phyloP scores from a whole-genome alignment of 106 monocot species.

The Alisma plantagoaquatica region DNA sequence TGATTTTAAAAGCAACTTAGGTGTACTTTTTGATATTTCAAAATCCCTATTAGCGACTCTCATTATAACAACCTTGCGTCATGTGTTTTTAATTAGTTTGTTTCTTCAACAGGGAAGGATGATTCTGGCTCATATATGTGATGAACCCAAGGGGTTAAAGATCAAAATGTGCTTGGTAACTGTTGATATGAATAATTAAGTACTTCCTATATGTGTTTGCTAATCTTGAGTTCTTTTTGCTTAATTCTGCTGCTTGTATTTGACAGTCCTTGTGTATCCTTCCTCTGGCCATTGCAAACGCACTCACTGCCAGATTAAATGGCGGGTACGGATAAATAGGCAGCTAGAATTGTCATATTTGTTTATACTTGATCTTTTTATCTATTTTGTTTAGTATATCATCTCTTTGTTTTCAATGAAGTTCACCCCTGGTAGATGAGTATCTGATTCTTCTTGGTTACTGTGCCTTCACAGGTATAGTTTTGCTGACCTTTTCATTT shows the following conservation, averaged over 20 bases:
- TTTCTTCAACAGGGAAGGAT: slow-evolving; percentile 66
- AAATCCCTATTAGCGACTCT: too few species aligned
- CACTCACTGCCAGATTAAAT: slow-evolving; percentile 63
- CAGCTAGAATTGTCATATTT: background rate
- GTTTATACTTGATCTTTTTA: background rate
- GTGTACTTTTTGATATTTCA: too few species aligned
- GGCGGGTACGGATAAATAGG: slow-evolving; percentile 43
- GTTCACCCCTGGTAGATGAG: slow-evolving; percentile 73
- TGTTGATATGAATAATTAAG: background rate
- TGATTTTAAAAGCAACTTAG: too few species aligned
- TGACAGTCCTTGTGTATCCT: slow-evolving; percentile 75
- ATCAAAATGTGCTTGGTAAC: slow-evolving; percentile 98
- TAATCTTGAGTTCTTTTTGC: background rate
- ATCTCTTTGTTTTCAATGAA: slow-evolving; percentile 18
- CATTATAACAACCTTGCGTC: too few species aligned
- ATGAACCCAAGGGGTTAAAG: slow-evolving; percentile 96
- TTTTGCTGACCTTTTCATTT: background rate
- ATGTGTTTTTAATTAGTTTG: too few species aligned
- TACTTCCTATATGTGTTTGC: background rate
- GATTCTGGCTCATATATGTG: slow-evolving; percentile 97
- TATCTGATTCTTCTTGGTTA: slow-evolving; percentile 52
- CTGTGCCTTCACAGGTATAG: slow-evolving; percentile 66
- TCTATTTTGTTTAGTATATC: too few species aligned
- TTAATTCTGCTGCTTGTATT: background rate
- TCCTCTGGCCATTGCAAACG: slow-evolving; percentile 94